Evolutionary conservation across 805 yeast species (phyloP), one percentile per base, ranked within the genome.

Genomic region (Helenozyma baotianmanensis): DNA sequence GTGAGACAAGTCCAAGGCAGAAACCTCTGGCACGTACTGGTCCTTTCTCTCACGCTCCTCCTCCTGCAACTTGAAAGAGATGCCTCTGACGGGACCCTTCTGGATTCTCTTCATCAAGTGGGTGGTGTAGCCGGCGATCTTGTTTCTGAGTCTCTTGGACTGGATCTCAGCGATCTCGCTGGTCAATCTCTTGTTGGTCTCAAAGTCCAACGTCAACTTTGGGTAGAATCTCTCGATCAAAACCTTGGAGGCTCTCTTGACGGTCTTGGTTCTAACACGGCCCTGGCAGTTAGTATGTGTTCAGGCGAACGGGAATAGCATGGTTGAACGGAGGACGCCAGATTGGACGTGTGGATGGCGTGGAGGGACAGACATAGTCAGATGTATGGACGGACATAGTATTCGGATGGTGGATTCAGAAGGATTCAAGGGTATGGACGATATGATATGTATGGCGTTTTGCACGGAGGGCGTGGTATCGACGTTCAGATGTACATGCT

Each of bases 21-120:
- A 94, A 66, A 89, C 95, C 72, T 89, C 97, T 76, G 99, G 99
- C 64, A 94, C 98, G 76, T 89, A 92, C 79, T 92, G 98, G 76
- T 92, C 97, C 78, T 94, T 92, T 79, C 98, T 86, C 80, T 92
- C 99, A 82, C 98, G 90, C 83, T 92, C 99, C 79, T 92, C 99
- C 80, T 92, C 99, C 82, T 92, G 99, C 68, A 92, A 86, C 76
- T 94, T 94, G 96, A 92, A 92, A 61, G 99, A 92, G 60, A 92
- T 94, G 78, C 99, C 99, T 82, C 97, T 89, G 62, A 92, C 99
- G 79, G 99, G 99, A 70, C 99, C 99, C 82, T 90, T 92, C 78
- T 94, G 97, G 68, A 92, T 92, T 80, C 99, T 89, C 82, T 87
- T 92, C 98, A 92, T 94, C 74, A 92, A 82, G 76, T 92, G 99